A percentile compares a stretch with the other conserved stretches of the same genome.
These are phyloP conservation scores for Proliferodiscus dingleyae DNA, from an alignment of 2,329 filamentous ascomycete genomes.

Conservation along the genomic window DNA sequence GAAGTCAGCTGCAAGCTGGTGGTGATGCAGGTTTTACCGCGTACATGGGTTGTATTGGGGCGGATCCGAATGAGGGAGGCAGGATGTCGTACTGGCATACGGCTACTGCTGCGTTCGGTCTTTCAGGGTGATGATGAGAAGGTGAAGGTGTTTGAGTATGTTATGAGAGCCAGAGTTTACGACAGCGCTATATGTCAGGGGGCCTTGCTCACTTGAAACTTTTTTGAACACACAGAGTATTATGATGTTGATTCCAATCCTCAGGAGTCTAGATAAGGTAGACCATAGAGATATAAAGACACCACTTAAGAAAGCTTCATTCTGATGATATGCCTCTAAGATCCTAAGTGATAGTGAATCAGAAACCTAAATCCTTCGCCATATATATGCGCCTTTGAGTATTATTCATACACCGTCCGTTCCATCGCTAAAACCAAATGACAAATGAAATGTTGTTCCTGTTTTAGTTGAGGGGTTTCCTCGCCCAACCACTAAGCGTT, in stretches of 20 bases:
- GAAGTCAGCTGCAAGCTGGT: constrained; percentile 37
- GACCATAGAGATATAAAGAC: no score
- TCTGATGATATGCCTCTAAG: neutral
- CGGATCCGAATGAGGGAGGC: constrained; percentile 38
- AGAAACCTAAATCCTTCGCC: neutral
- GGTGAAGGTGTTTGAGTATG: no score
- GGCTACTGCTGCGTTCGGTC: constrained; percentile 41
- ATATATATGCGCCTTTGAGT: neutral
- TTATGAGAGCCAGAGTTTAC: no score
- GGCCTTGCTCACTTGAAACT: no score
- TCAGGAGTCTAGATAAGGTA: no score
- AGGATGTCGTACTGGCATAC: constrained; percentile 45
- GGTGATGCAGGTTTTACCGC: constrained; percentile 44
- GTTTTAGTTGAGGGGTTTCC: constrained; percentile 45
- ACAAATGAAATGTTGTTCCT: neutral
- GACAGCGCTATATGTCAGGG: no score
- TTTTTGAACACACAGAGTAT: no score
- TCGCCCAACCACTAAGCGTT: constrained; percentile 57
- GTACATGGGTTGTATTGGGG: constrained; percentile 53
- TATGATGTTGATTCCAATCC: no score
- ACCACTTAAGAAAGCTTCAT: no score
- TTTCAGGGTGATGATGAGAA: neutral
- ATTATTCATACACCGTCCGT: neutral
- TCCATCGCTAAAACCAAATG: neutral
- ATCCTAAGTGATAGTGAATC: neutral